Evolutionary conservation across 1,284 basidiomycete species (phyloP).

Genomic region (Ganoderma sp.): DNA sequence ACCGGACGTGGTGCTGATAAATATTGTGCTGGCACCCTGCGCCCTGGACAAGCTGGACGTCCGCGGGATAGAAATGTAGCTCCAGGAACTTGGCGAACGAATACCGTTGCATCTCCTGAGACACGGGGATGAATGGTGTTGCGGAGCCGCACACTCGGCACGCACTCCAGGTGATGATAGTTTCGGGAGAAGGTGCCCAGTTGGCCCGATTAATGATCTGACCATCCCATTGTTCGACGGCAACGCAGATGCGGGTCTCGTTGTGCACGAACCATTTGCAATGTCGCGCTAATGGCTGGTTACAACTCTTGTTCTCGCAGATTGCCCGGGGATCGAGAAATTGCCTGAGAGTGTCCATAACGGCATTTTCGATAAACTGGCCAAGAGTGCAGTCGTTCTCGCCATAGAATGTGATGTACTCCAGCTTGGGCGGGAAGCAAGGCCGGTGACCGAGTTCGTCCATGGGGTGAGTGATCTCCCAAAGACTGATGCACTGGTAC

Average conservation of each 20-base stretch:
- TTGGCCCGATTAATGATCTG: slow-evolving; percentile 65
- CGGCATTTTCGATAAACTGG: slow-evolving; percentile 86
- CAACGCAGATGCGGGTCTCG: slow-evolving; percentile 82
- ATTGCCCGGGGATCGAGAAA: slow-evolving; percentile 75
- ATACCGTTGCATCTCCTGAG: slow-evolving; percentile 92
- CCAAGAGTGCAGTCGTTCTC: slow-evolving; percentile 92
- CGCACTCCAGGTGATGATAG: slow-evolving; percentile 92
- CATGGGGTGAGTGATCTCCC: slow-evolving; percentile 77
- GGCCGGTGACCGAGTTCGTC: slow-evolving; percentile 70
- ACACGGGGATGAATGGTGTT: slow-evolving; percentile 89
- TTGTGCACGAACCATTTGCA: slow-evolving; percentile 92
- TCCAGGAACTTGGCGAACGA: slow-evolving; percentile 95
- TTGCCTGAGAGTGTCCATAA: slow-evolving; percentile 71
- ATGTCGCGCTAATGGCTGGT: slow-evolving; percentile 82
- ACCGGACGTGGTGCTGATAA: slow-evolving; percentile 92
- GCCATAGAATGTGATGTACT: slow-evolving; percentile 89
- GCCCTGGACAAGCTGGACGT: slow-evolving; percentile 81
- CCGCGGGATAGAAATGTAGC: slow-evolving; percentile 88
- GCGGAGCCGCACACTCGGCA: slow-evolving; percentile 83
- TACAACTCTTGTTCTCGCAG: slow-evolving; percentile 86
- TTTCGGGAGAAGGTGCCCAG: slow-evolving; percentile 64
- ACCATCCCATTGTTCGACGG: slow-evolving; percentile 86
- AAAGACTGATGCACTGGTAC: slow-evolving; percentile 87
- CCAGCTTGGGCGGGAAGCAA: slow-evolving; percentile 73
- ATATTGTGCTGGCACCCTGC: slow-evolving; percentile 94